Evolutionary conservation across 1,139 yeast species (phyloP).

Genomic region (Suhomyces atakaporum): DNA sequence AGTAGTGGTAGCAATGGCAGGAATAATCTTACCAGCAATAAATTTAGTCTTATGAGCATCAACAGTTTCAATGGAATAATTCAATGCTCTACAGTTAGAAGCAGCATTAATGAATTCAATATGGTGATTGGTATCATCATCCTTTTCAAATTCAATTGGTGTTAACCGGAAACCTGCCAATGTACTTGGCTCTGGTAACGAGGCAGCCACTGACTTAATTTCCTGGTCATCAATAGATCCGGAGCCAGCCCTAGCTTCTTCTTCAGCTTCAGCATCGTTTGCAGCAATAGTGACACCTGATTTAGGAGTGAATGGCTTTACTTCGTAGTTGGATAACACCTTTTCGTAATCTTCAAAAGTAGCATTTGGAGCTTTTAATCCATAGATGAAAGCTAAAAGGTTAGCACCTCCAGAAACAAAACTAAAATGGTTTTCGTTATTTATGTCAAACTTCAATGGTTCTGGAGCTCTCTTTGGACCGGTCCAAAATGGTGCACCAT

Average conservation of each 20-base stretch:
- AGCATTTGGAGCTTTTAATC: constrained; percentile 58
- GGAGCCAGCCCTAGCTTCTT: constrained; percentile 54
- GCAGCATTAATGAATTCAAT: constrained; percentile 97
- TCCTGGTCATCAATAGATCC: constrained; percentile 59
- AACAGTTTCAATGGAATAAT: constrained; percentile 81
- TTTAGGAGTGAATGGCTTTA: constrained; percentile 64
- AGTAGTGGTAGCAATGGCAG: constrained; percentile 98
- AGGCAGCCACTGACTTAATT: constrained; percentile 62
- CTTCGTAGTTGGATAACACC: constrained; percentile 49
- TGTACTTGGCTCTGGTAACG: constrained; percentile 85
- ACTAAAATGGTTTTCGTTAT: constrained; percentile 75
- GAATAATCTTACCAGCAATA: constrained; percentile 92
- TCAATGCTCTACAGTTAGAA: constrained; percentile 91
- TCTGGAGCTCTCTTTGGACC: constrained; percentile 97
- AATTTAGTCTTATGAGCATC: constrained; percentile 77
- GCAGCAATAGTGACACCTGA: constrained; percentile 82
- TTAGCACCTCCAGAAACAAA: constrained; percentile 90
- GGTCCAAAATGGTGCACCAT: constrained; percentile 96
- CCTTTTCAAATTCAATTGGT: constrained; percentile 95
- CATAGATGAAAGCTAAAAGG: constrained; percentile 86
- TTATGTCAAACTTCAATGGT: constrained; percentile 73
- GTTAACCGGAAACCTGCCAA: constrained; percentile 83
- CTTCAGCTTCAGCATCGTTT: constrained; percentile 85
- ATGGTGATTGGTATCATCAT: constrained; percentile 94
- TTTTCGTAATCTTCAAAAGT: constrained; percentile 49